These are phyloP conservation scores for Acanthamoeba divionensis DNA, from an alignment of 208 protist species.

Conservation along the genomic window DNA sequence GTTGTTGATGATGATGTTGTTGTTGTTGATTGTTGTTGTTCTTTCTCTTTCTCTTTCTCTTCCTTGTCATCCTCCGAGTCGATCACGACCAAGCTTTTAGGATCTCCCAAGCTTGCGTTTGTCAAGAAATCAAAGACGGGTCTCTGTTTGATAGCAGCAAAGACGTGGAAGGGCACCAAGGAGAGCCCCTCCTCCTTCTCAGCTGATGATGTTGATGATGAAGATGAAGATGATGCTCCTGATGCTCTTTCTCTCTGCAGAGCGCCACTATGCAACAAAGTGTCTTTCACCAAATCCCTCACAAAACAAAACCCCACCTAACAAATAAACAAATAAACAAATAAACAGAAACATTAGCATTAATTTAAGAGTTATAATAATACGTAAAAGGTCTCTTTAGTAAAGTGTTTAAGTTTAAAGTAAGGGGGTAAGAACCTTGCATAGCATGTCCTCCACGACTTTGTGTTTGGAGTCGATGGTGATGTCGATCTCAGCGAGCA, in stretches of 20 bases:
- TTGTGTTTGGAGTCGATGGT: background rate
- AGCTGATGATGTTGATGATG: too few species aligned
- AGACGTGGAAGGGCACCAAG: conserved; percentile 1
- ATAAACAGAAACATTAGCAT: background rate
- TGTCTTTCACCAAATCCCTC: background rate
- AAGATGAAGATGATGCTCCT: too few species aligned
- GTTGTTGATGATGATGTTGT: too few species aligned
- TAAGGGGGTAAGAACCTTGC: background rate
- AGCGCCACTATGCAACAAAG: background rate
- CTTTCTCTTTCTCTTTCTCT: too few species aligned
- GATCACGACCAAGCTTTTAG: too few species aligned
- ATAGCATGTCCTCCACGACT: background rate
- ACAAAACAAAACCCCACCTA: background rate
- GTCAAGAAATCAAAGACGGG: background rate
- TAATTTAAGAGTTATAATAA: background rate
- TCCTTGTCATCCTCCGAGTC: too few species aligned
- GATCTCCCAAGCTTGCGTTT: too few species aligned
- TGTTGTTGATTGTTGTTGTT: too few species aligned
- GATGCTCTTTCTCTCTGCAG: background rate
- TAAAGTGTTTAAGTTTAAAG: background rate
- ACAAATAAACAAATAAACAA: background rate
- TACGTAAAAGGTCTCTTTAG: background rate
- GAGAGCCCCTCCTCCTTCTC: background rate
- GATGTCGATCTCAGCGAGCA: background rate
- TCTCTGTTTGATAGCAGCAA: background rate